These are phyloP conservation scores for Silene vulgaris DNA, from an alignment of 179 eudicot species.

Conservation along the genomic window DNA sequence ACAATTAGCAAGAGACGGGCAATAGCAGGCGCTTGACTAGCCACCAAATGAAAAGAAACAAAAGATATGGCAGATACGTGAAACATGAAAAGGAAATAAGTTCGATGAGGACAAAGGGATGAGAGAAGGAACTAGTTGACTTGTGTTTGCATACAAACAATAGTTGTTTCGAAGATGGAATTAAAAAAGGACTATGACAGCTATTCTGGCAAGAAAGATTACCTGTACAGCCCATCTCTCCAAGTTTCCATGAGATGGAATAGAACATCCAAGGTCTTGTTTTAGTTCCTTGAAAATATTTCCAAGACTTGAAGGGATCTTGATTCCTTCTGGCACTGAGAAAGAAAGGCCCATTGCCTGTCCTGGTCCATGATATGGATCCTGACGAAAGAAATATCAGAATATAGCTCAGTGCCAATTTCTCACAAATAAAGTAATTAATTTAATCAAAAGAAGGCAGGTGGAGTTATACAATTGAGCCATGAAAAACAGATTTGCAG, in stretches of 20 bases:
- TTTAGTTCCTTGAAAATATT: slow-evolving; percentile 88
- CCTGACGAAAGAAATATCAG: slow-evolving; percentile 36
- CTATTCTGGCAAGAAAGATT: slow-evolving; percentile 10
- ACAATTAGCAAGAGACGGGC: not conserved
- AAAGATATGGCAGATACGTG: not conserved
- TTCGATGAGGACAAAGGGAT: not conserved
- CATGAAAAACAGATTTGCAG: not conserved
- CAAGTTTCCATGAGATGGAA: slow-evolving; percentile 81
- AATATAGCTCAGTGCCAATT: slow-evolving; percentile 15
- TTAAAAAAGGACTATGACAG: not conserved
- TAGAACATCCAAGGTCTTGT: slow-evolving; percentile 69
- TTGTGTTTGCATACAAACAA: not conserved
- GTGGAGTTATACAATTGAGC: not conserved
- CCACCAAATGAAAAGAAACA: not conserved
- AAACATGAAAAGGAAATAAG: not conserved
- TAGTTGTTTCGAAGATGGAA: not conserved
- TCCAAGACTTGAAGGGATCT: slow-evolving; percentile 71
- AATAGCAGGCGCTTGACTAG: not conserved
- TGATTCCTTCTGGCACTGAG: slow-evolving; percentile 84
- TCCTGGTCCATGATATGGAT: slow-evolving; percentile 96
- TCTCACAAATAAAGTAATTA: not conserved
- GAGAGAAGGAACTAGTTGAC: not conserved
- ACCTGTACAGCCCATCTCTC: slow-evolving; percentile 95
- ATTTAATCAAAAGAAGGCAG: not conserved
- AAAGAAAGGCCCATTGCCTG: slow-evolving; percentile 96